Conservation (phyloP, 2,329 filamentous ascomycete genomes). For the Diaporthe vaccinii region DNA sequence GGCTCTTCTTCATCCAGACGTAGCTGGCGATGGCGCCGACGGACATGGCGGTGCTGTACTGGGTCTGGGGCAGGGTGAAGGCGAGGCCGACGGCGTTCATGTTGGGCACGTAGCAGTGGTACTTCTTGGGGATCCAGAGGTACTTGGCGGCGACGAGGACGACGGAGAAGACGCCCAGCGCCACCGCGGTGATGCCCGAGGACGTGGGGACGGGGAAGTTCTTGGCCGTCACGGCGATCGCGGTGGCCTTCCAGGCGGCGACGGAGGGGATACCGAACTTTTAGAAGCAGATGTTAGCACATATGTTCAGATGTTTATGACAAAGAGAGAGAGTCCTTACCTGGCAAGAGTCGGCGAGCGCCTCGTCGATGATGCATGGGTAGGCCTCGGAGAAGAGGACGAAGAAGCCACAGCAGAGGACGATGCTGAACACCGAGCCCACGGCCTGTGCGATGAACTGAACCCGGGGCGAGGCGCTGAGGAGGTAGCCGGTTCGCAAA, state of each 20-base stretch:
- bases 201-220: conserved; percentile 66
- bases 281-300: background rate
- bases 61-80: conserved; percentile 69
- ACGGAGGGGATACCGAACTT: conserved; percentile 74
- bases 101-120: conserved; percentile 68
- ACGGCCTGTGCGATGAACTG: conserved; percentile 77
- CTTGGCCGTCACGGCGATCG: conserved; percentile 71
- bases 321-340: background rate
- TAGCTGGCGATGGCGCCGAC: conserved; percentile 66
- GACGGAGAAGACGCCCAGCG: conserved; percentile 65
- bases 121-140: conserved; percentile 57
- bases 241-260: conserved; percentile 75
- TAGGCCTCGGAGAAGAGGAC: conserved; percentile 77
- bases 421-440: conserved; percentile 75
- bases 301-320: background rate
- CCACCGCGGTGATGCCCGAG: conserved; percentile 70
- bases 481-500: conserved; percentile 77
- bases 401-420: conserved; percentile 66
- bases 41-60: conserved; percentile 70
- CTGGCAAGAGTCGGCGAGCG: conserved; percentile 50
- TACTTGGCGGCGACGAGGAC: conserved; percentile 63
- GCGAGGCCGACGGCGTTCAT: conserved; percentile 72
- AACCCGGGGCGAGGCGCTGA: conserved; percentile 73
- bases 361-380: conserved; percentile 71
- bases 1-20: conserved; percentile 67